phyloP scores from a whole-genome alignment of 1,284 basidiomycete genomes.

The Pterulicium gracile region DNA sequence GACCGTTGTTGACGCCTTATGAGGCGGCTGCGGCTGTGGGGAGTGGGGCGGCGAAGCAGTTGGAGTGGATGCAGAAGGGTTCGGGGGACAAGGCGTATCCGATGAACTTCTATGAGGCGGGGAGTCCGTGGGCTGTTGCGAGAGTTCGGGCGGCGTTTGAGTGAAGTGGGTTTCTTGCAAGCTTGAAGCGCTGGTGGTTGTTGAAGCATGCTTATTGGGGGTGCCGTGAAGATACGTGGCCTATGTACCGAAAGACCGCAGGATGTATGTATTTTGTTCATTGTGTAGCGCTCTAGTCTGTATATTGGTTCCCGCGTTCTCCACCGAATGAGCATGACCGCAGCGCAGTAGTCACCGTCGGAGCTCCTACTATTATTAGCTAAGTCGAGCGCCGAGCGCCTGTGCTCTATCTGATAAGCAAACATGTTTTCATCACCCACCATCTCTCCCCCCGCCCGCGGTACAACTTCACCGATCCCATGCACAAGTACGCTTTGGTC shows the following conservation, averaged over 20 bases:
- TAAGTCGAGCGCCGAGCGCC: not conserved
- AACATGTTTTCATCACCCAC: not conserved
- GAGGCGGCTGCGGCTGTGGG: slow-evolving; percentile 88
- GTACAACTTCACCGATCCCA: not conserved
- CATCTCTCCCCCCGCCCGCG: not conserved
- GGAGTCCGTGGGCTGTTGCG: slow-evolving; percentile 62
- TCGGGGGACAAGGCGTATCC: slow-evolving; percentile 53
- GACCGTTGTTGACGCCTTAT: slow-evolving; percentile 88
- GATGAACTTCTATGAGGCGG: slow-evolving; percentile 93
- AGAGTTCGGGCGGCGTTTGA: slow-evolving; percentile 19
- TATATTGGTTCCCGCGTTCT: too few species aligned
- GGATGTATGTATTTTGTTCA: too few species aligned
- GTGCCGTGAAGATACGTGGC: too few species aligned
- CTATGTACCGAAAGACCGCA: too few species aligned
- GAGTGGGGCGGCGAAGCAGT: slow-evolving; percentile 55
- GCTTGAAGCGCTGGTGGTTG: too few species aligned
- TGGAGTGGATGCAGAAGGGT: slow-evolving; percentile 21
- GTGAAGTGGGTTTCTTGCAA: too few species aligned
- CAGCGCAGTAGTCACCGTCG: too few species aligned
- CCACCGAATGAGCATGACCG: too few species aligned
- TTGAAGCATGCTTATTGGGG: too few species aligned
- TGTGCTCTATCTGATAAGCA: too few species aligned
- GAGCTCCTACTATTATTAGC: not conserved
- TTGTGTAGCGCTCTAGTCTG: too few species aligned
- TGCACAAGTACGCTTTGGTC: not conserved